phyloP scores from a whole-genome alignment of 352 stramenopile genomes.

The Globisporangium carolinianum region DNA sequence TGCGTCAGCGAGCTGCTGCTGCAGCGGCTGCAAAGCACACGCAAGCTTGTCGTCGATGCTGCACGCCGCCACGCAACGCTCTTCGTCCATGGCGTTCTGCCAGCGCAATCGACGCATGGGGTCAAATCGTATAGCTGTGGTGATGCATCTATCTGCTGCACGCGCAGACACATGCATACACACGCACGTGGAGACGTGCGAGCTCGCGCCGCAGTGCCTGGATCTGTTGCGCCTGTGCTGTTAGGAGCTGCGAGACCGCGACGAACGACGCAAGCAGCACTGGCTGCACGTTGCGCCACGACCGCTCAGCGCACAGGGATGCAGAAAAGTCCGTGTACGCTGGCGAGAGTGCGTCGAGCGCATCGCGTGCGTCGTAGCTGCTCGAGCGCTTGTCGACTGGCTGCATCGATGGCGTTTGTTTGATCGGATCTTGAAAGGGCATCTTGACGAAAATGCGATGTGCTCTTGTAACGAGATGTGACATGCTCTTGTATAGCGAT shows the following conservation, averaged over 20 bases:
- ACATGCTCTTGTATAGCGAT: too few species aligned
- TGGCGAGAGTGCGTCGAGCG: neutral
- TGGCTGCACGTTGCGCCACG: constrained; percentile 61
- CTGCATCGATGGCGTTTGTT: neutral
- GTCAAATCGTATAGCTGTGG: neutral
- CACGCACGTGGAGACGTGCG: constrained; percentile 1
- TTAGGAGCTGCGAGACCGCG: constrained; percentile 28
- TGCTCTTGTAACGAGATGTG: neutral
- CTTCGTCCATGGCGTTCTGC: neutral
- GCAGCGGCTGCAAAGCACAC: neutral
- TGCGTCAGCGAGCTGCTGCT: neutral
- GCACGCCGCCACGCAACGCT: neutral
- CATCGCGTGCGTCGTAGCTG: neutral
- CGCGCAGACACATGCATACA: too few species aligned
- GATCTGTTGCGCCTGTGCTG: constrained; percentile 24
- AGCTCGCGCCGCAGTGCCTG: constrained; percentile 10
- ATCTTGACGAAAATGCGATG: neutral
- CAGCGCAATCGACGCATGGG: neutral
- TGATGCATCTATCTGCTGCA: too few species aligned
- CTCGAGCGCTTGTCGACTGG: neutral
- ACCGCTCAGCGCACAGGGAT: constrained; percentile 32
- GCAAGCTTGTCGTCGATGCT: neutral
- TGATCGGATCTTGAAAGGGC: constrained; percentile 4
- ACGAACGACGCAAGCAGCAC: constrained; percentile 38
- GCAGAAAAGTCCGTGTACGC: constrained; percentile 8